These are phyloP conservation scores for Tricharina praecox DNA, from an alignment of 495 filamentous ascomycete genomes.

Conservation along the genomic window DNA sequence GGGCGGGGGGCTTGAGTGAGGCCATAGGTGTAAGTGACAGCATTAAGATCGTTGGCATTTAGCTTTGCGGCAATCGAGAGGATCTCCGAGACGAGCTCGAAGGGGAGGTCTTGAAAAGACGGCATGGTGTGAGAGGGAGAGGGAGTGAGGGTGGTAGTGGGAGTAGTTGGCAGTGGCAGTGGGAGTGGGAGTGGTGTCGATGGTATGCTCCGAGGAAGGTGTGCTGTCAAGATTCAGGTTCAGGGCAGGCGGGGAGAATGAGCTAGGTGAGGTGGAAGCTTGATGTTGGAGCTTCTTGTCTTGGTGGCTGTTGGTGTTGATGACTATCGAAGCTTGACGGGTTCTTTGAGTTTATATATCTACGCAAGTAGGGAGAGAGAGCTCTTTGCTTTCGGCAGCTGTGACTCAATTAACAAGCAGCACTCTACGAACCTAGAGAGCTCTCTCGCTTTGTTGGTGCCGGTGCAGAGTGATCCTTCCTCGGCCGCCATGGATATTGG, in stretches of 20 bases:
- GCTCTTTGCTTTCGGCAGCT: constrained; percentile 5
- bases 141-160: too few relatives aligned
- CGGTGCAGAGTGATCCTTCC: not conserved
- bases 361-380: not conserved
- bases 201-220: not conserved
- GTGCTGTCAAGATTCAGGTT: not conserved
- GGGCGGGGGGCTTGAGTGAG: constrained; percentile 34
- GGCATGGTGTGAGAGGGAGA: too few relatives aligned
- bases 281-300: too few relatives aligned
- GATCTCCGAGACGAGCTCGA: constrained; percentile 36
- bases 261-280: too few relatives aligned
- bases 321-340: constrained; percentile 3
- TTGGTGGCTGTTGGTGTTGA: not conserved
- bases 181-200: not conserved
- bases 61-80: constrained; percentile 32
- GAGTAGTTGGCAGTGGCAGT: too few relatives aligned
- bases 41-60: constrained; percentile 29
- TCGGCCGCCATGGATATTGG: too few relatives aligned
- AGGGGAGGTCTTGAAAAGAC: constrained; percentile 34
- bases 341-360: not conserved
- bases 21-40: constrained; percentile 34
- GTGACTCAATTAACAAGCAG: constrained; percentile 7
- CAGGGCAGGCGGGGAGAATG: not conserved
- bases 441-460: too few relatives aligned
- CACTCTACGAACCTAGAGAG: too few relatives aligned